These are phyloP conservation scores for Cryptosporidium sp. DNA, from an alignment of 169 alveolate species.

Conservation along the genomic window DNA sequence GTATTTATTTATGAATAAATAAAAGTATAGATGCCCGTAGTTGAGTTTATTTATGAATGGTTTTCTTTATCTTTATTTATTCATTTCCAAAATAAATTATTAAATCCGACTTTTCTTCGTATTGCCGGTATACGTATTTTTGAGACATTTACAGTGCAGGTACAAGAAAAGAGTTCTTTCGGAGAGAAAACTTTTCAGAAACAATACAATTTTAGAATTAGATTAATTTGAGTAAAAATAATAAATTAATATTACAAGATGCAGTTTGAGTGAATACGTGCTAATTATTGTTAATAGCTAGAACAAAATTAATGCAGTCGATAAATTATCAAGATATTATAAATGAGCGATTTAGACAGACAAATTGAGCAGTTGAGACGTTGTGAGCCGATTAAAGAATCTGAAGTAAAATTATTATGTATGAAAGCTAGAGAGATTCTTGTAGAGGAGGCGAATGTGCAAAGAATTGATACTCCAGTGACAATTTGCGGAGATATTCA, in stretches of 20 bases:
- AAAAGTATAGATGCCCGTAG: background rate
- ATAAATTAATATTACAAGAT: background rate
- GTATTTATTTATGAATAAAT: background rate
- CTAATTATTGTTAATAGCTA: background rate
- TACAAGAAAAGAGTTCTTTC: background rate
- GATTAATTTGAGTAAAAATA: background rate
- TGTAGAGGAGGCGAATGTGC: conserved; percentile 96
- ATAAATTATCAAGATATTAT: background rate
- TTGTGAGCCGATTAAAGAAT: conserved; percentile 95
- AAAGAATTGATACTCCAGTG: conserved; percentile 97
- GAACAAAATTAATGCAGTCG: background rate
- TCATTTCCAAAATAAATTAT: background rate
- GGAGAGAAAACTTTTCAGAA: background rate
- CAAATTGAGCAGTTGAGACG: conserved; percentile 92
- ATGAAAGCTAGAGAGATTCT: conserved; percentile 96
- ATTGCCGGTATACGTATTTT: conserved; percentile 40
- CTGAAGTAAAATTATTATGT: conserved; percentile 95
- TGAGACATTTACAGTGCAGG: conserved; percentile 33
- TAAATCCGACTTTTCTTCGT: background rate
- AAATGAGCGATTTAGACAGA: conserved; percentile 88
- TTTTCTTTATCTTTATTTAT: background rate
- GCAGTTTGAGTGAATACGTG: background rate
- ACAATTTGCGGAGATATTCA: conserved; percentile 98
- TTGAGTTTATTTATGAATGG: background rate
- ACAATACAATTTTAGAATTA: background rate